Base-by-base conservation (phyloP, 352 stramenopile species). In the Halophytophthora polymorphica region DNA sequence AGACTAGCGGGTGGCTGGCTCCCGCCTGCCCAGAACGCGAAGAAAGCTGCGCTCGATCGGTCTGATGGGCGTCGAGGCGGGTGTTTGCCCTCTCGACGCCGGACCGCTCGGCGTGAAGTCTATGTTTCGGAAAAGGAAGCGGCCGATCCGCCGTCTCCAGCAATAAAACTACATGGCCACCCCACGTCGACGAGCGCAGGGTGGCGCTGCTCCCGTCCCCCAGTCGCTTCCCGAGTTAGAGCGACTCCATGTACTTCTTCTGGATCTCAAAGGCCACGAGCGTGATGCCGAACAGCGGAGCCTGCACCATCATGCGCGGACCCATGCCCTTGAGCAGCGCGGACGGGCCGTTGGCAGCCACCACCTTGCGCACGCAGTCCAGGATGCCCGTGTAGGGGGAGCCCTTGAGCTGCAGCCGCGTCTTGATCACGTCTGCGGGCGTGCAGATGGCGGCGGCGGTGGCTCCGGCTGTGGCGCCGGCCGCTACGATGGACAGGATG, bases 361-460 rank as follows among this genome's bases (percentile, higher is more conserved):
- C 77, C 13, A 96, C 68, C 45, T 95, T 87, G 19, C 66, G 71
- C 42, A 86, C 78, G 59, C 89, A 96, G 60, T 96, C 86, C 25
- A 77, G 39, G 45, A 94, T 89, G 47, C 88, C 83, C 3, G 54
- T 86, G 66, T 96, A 97, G 8, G 63, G 77, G 13, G 74, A 77
- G 8, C 83, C 83, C 45, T 74, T 77, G 61, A 90, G 80, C 68
- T 96, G 87, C 21, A 88, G 56, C 31, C 86, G 72, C 3, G 86
- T 96, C 77, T 97, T 97, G 70, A 97, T 91, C 31, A 97, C 84
- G 50, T 97, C 88, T 1, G 74, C 73, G 5, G 77, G 73, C 36
- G 77, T 88, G 34, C 66, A 81, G 13, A 90, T 43, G 0, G 73
- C 77, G 2, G 82, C 71, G 25, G 82, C 84, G 18, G 69, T 73